A percentile compares a stretch with the other conserved stretches of the same genome.
Conservation (phyloP, 306 rosid genomes). For the Styphnolobium japonicum region DNA sequence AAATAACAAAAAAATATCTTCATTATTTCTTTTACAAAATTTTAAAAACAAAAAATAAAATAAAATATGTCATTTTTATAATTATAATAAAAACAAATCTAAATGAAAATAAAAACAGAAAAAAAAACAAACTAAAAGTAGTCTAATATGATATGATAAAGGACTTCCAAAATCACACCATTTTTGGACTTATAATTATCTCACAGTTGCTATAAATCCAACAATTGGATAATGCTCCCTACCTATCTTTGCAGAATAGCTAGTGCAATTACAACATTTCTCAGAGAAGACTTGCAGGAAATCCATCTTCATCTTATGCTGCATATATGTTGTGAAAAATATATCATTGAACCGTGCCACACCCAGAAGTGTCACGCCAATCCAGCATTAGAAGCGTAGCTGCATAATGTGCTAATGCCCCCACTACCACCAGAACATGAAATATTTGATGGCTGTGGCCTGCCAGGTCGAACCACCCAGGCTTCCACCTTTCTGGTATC, state of each 20-base stretch:
- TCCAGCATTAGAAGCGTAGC: slow-evolving; percentile 74
- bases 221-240: slow-evolving; percentile 3
- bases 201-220: slow-evolving; percentile 22
- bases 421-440: slow-evolving; percentile 78
- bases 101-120: too few species aligned
- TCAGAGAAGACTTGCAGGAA: background rate
- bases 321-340: background rate
- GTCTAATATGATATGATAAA: too few species aligned
- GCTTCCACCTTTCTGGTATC: slow-evolving; percentile 85
- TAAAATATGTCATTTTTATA: too few species aligned
- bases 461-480: slow-evolving; percentile 87
- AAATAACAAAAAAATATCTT: too few species aligned
- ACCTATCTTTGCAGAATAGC: slow-evolving; percentile 15
- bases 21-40: too few species aligned
- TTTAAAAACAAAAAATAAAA: too few species aligned
- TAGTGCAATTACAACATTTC: background rate
- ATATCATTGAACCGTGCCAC: slow-evolving; percentile 31
- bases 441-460: slow-evolving; percentile 96
- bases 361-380: slow-evolving; percentile 68
- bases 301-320: slow-evolving; percentile 8
- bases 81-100: too few species aligned
- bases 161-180: background rate
- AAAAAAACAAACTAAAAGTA: too few species aligned
- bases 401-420: slow-evolving; percentile 84
- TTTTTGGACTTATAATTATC: background rate